These are phyloP conservation scores for Silene vulgaris DNA, from an alignment of 179 eudicot species.

Conservation along the genomic window DNA sequence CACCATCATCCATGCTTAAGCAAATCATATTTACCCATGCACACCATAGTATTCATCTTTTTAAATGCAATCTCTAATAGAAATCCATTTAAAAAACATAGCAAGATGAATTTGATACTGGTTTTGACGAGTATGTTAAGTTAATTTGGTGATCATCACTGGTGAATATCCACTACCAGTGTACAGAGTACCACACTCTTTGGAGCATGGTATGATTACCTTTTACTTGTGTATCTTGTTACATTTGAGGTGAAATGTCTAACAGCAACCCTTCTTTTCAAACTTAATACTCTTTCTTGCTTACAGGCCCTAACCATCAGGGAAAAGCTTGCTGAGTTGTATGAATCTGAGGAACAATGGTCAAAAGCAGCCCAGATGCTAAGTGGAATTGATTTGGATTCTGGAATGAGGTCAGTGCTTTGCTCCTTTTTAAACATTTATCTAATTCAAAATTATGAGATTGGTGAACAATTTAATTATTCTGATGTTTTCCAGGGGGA, in stretches of 20 bases:
- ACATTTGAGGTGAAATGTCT: not conserved
- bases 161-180: no score
- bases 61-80: no score
- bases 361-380: slow-evolving; percentile 99
- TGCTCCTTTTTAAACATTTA: not conserved
- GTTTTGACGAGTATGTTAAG: no score
- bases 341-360: slow-evolving; percentile 90
- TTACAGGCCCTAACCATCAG: slow-evolving; percentile 75
- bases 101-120: no score
- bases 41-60: no score
- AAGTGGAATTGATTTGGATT: slow-evolving; percentile 95
- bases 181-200: no score
- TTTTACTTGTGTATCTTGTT: not conserved
- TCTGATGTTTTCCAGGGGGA: slow-evolving; percentile 49
- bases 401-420: slow-evolving; percentile 72
- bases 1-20: no score
- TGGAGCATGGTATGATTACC: not conserved
- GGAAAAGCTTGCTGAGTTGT: slow-evolving; percentile 89
- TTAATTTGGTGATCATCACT: no score
- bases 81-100: no score
- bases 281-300: not conserved
- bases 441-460: not conserved
- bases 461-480: not conserved
- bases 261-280: not conserved
- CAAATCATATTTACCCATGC: no score